A percentile compares a stretch with the other conserved stretches of the same genome.
phyloP scores from a whole-genome alignment of 257 asterid genomes.

The Mitragyna speciosa region DNA sequence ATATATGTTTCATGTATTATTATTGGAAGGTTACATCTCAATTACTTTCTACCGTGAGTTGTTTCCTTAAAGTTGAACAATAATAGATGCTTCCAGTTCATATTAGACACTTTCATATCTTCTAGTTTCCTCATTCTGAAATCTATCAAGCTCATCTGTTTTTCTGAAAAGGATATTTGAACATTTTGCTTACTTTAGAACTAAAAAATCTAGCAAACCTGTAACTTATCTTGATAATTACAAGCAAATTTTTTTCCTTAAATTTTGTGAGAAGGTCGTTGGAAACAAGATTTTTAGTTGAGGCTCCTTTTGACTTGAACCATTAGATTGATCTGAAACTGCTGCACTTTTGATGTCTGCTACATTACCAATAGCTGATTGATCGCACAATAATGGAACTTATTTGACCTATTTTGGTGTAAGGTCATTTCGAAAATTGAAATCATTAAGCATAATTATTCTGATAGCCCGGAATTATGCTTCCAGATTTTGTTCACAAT shows the following conservation, averaged over 20 bases:
- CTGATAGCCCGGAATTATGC: background rate
- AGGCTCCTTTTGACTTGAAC: background rate
- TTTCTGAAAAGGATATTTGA: background rate
- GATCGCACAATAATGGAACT: background rate
- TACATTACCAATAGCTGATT: background rate
- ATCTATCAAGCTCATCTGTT: background rate
- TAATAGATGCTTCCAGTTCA: background rate
- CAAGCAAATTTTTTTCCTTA: too few species aligned
- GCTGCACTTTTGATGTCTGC: background rate
- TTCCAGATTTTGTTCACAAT: background rate
- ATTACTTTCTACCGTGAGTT: background rate
- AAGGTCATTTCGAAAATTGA: background rate
- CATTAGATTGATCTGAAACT: background rate
- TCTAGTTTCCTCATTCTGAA: background rate
- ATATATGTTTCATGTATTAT: background rate
- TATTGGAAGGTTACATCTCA: constrained; percentile 5
- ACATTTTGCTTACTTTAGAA: background rate
- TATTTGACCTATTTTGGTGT: background rate
- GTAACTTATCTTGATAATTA: background rate
- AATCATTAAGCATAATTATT: background rate
- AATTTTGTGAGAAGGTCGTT: too few species aligned
- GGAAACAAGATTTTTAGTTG: background rate
- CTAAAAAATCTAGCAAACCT: background rate
- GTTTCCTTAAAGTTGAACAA: background rate
- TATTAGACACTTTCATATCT: background rate